phyloP scores from a whole-genome alignment of 2,329 filamentous ascomycete species.

The Cladosporium colombiae region DNA sequence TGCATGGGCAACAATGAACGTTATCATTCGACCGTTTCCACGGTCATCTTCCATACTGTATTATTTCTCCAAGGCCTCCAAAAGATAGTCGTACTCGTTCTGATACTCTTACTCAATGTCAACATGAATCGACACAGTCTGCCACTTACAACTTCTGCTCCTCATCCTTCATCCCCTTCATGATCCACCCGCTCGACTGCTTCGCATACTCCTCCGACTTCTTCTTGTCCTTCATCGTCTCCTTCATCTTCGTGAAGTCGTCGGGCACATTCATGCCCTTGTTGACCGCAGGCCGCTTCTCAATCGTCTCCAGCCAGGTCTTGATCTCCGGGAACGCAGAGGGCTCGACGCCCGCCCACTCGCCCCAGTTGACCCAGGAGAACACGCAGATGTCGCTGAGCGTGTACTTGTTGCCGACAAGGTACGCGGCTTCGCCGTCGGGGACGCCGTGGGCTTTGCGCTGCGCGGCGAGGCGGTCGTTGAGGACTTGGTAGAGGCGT shows the following conservation, averaged over 20 bases:
- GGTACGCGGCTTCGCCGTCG: constrained; percentile 39
- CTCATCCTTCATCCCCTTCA: constrained; percentile 43
- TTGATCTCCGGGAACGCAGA: constrained; percentile 70
- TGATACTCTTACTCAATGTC: background rate
- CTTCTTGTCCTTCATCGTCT: constrained; percentile 57
- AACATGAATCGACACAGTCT: background rate
- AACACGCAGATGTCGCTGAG: constrained; percentile 75
- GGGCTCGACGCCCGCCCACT: constrained; percentile 65
- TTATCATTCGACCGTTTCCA: background rate
- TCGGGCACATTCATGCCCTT: constrained; percentile 72
- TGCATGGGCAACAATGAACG: constrained; percentile 1
- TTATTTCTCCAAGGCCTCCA: background rate
- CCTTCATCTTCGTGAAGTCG: constrained; percentile 58
- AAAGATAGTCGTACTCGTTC: background rate
- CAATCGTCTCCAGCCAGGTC: constrained; percentile 71
- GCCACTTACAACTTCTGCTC: constrained; percentile 32
- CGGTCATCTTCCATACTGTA: background rate
- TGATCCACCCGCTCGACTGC: constrained; percentile 60
- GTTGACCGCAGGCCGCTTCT: constrained; percentile 68
- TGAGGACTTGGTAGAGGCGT: constrained; percentile 73
- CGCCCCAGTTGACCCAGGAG: constrained; percentile 68
- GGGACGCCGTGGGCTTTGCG: constrained; percentile 39
- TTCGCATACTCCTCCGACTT: constrained; percentile 58
- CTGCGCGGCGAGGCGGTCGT: constrained; percentile 60
- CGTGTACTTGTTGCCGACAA: constrained; percentile 65